Evolutionary conservation across 2,329 filamentous ascomycete species (phyloP), one percentile per base, ranked within the genome.

Genomic region (Talaromyces sp.): DNA sequence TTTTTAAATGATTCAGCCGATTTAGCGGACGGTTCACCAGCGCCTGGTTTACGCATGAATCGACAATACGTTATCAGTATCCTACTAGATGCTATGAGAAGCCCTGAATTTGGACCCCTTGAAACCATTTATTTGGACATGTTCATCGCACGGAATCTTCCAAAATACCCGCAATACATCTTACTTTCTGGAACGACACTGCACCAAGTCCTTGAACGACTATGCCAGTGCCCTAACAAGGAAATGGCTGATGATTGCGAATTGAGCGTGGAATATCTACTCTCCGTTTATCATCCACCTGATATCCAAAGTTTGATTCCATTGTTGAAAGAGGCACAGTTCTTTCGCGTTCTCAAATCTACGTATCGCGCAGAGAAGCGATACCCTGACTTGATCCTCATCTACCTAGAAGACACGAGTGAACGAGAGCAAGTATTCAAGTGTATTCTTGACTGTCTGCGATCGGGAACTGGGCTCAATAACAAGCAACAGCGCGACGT

Each of bases 101-200:
- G 66, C 10, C 79, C 86, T 0, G 81, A 83, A 54, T 98, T 96
- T 75, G 85, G 87, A 0, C 77, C 87, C 0, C 86, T 90, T 64
- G 92, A 98, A 71, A 93, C 90, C 12, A 91, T 99, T 61, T 99
- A 96, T 75, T 84, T 99, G 52, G 92, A 99, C 76, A 99, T 99
- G 92, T 99, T 99, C 71, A 90, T 99, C 72, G 94, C 95, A 18
- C 87, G 95, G 61, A 99, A 96, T 72, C 79, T 99, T 56, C 91
- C 96, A 3, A 99, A 99, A 74, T 99, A 96, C 70, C 92, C 93
- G 0, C 94, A 98, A 72, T 97, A 97, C 70, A 88, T 99, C 57
- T 84, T 98, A 10, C 86, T 99, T 54, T 90, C 94, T 0, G 95
- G 93, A 18, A 92, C 91, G 2, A 89, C 90, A 1, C 82, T 99